phyloP scores from a whole-genome alignment of 179 eudicot species.

The Spergularia azorica region DNA sequence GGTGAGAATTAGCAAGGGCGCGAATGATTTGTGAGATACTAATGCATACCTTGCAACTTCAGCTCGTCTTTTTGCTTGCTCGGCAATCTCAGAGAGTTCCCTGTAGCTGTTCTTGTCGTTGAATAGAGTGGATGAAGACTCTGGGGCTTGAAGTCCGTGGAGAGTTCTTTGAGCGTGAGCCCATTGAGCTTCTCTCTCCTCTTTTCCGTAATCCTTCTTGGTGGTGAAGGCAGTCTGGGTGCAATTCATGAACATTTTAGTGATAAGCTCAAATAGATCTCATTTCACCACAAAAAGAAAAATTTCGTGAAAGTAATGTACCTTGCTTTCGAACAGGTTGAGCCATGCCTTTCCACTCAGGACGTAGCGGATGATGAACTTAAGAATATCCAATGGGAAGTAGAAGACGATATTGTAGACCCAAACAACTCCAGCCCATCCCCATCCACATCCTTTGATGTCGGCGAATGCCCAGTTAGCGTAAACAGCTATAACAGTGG shows the following conservation, averaged over 20 bases:
- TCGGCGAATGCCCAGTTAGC: conserved; percentile 80
- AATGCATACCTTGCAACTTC: conserved; percentile 65
- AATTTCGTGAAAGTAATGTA: conserved; percentile 14
- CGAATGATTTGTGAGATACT: no score
- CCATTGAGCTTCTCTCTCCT: conserved; percentile 82
- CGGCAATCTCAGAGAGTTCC: conserved; percentile 76
- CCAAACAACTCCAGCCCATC: conserved; percentile 90
- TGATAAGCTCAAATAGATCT: background rate
- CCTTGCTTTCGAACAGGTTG: conserved; percentile 75
- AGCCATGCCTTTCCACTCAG: conserved; percentile 80
- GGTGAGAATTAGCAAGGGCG: background rate
- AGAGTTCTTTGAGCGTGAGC: conserved; percentile 74
- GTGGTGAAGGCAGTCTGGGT: conserved; percentile 69
- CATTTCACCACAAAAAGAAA: background rate
- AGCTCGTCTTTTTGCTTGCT: conserved; percentile 76
- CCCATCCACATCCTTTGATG: conserved; percentile 79
- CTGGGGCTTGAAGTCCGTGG: conserved; percentile 76
- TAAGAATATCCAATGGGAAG: conserved; percentile 64
- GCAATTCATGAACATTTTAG: background rate
- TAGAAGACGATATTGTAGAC: conserved; percentile 61
- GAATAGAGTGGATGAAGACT: conserved; percentile 49
- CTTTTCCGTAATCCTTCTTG: conserved; percentile 79
- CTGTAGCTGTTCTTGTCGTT: conserved; percentile 68
- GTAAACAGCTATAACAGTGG: conserved; percentile 74
- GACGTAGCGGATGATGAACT: conserved; percentile 63